A percentile compares a stretch with the other conserved stretches of the same genome.
These are phyloP conservation scores for Scheffersomyces stipitis DNA, from an alignment of 805 yeast genomes.

Conservation along the genomic window DNA sequence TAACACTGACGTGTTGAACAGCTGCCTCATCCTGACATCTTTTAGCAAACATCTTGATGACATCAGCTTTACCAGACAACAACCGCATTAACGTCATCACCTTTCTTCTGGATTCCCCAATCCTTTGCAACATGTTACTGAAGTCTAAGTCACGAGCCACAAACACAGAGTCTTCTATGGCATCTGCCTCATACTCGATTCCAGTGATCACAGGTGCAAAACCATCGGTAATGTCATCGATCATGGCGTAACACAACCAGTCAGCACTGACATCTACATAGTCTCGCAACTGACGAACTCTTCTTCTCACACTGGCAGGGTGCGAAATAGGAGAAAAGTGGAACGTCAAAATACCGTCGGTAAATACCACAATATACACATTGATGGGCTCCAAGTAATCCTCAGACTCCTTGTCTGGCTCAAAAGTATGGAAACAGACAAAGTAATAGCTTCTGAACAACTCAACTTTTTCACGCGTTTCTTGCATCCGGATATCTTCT, in stretches of 20 bases:
- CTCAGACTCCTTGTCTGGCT: slow-evolving; percentile 55
- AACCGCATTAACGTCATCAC: slow-evolving; percentile 31
- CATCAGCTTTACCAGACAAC: slow-evolving; percentile 29
- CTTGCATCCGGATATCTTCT: slow-evolving; percentile 95
- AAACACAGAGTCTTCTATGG: slow-evolving; percentile 27
- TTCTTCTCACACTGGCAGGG: slow-evolving; percentile 28
- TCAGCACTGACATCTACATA: slow-evolving; percentile 30
- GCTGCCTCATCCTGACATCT: slow-evolving; percentile 27
- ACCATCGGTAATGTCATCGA: slow-evolving; percentile 31
- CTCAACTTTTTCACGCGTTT: slow-evolving; percentile 96
- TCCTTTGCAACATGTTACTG: slow-evolving; percentile 22
- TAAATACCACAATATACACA: slow-evolving; percentile 27
- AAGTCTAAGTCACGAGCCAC: slow-evolving; percentile 22
- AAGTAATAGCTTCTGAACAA: slow-evolving; percentile 86
- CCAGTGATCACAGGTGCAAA: slow-evolving; percentile 30
- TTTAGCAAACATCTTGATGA: slow-evolving; percentile 29
- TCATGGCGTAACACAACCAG: slow-evolving; percentile 31
- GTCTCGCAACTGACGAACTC: slow-evolving; percentile 30
- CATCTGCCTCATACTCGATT: slow-evolving; percentile 29
- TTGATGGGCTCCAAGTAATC: slow-evolving; percentile 32
- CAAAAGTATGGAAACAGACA: slow-evolving; percentile 96
- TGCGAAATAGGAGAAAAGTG: slow-evolving; percentile 28
- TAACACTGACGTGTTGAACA: slow-evolving; percentile 5
- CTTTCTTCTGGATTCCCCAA: slow-evolving; percentile 27
- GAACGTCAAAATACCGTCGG: slow-evolving; percentile 29